Evolutionary conservation across 768 basidiomycete species (phyloP).

Genomic region (Suillus placidus): DNA sequence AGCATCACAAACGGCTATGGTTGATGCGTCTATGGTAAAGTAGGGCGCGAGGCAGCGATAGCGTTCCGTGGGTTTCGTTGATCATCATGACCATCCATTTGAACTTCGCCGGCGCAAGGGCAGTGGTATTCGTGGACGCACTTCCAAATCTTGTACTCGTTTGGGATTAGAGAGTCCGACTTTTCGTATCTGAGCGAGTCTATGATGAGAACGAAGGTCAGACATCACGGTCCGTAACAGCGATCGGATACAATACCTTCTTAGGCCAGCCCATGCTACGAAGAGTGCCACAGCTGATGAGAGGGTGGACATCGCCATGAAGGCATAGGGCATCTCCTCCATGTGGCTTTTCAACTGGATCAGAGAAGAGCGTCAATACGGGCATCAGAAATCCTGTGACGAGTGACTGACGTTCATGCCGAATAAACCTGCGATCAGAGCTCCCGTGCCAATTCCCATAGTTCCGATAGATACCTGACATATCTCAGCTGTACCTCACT

Average conservation of each 20-base stretch:
- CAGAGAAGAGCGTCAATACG: conserved; percentile 13
- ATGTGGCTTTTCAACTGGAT: conserved; percentile 71
- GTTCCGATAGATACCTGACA: conserved; percentile 88
- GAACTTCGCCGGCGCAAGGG: conserved; percentile 42
- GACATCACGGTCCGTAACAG: conserved; percentile 17
- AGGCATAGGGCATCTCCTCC: conserved; percentile 75
- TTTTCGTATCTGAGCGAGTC: conserved; percentile 50
- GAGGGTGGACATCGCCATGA: conserved; percentile 62
- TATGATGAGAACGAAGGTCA: conserved; percentile 21
- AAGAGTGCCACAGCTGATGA: conserved; percentile 61
- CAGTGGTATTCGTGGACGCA: conserved; percentile 39
- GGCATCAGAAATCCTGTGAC: conserved; percentile 6
- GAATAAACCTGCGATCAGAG: conserved; percentile 87
- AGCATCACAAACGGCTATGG: conserved; percentile 2
- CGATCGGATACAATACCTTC: conserved; percentile 45
- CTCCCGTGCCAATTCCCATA: conserved; percentile 89
- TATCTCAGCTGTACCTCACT: conserved; percentile 6
- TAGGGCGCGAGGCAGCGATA: conserved; percentile 13
- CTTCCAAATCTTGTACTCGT: conserved; percentile 17
- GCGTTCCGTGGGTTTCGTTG: conserved; percentile 15
- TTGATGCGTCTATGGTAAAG: conserved; percentile 5
- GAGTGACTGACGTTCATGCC: conserved; percentile 87
- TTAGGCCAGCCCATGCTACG: conserved; percentile 67
- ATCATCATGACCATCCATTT: conserved; percentile 43
- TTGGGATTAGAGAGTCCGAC: conserved; percentile 42